These are phyloP conservation scores for Penicillium coffeae DNA, from an alignment of 495 filamentous ascomycete genomes.

Conservation along the genomic window DNA sequence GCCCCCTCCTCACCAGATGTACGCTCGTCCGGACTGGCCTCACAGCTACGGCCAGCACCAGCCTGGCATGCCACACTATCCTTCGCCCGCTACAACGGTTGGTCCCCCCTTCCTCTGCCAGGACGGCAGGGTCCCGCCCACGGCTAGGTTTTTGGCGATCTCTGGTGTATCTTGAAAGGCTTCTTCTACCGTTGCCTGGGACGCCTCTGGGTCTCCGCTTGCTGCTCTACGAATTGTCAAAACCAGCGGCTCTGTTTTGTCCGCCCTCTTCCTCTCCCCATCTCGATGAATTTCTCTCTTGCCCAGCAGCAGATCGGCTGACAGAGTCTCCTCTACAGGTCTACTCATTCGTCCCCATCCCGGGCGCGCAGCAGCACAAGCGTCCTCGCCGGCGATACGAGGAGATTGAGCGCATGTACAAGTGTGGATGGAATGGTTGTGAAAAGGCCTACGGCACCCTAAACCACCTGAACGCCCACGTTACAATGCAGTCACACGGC, in stretches of 20 bases:
- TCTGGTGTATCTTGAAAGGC: conserved; percentile 26
- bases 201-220: conserved; percentile 19
- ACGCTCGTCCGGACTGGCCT: conserved; percentile 78
- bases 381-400: conserved; percentile 91
- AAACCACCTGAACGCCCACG: conserved; percentile 95
- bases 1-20: conserved; percentile 61
- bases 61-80: conserved; percentile 61
- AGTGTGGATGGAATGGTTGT: conserved; percentile 96
- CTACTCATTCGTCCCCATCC: conserved; percentile 97
- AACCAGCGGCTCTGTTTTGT: conserved; percentile 21
- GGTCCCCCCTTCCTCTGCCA: conserved; percentile 54
- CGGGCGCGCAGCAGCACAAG: conserved; percentile 96
- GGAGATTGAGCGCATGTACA: conserved; percentile 99
- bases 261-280: conserved; percentile 3
- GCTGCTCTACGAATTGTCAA: conserved; percentile 27
- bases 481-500: conserved; percentile 96
- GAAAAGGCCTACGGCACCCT: conserved; percentile 97
- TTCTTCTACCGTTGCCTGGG: conserved; percentile 34
- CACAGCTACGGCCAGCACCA: conserved; percentile 67
- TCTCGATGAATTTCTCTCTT: conserved; percentile 2
- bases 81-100: conserved; percentile 57
- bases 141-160: conserved; percentile 64
- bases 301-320: not conserved
- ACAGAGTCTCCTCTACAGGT: conserved; percentile 56
- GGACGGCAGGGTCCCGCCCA: conserved; percentile 59